Evolutionary conservation across 2,329 filamentous ascomycete species (phyloP).

Genomic region (Chrysoporthe puriensis): DNA sequence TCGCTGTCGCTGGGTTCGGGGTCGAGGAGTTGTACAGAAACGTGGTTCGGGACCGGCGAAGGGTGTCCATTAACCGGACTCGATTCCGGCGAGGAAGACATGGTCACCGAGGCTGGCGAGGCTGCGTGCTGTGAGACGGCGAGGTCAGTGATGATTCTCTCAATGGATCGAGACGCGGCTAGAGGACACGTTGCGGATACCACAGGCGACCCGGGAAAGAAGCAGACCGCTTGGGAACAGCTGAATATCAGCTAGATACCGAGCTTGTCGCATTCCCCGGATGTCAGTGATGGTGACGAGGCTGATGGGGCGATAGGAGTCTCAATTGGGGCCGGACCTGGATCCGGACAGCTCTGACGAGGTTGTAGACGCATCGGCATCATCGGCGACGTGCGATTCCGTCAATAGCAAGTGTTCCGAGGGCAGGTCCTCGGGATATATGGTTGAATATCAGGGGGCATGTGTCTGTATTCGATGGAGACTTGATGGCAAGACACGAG

Average conservation of each 20-base stretch:
- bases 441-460: constrained; percentile 42
- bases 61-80: constrained; percentile 69
- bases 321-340: constrained; percentile 48
- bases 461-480: constrained; percentile 40
- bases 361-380: constrained; percentile 36
- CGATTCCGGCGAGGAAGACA: constrained; percentile 65
- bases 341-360: constrained; percentile 31
- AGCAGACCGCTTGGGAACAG: constrained; percentile 33
- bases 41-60: constrained; percentile 57
- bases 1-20: constrained; percentile 71
- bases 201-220: constrained; percentile 40
- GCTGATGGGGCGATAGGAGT: constrained; percentile 48
- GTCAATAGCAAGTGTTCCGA: constrained; percentile 39
- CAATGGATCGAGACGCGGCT: constrained; percentile 37
- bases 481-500: constrained; percentile 41
- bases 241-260: constrained; percentile 36
- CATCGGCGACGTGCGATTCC: constrained; percentile 41
- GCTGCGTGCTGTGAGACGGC: constrained; percentile 61
- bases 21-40: constrained; percentile 43
- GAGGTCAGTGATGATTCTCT: constrained; percentile 50
- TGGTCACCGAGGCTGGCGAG: constrained; percentile 64
- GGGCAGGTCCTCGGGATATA: constrained; percentile 34
- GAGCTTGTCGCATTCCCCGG: constrained; percentile 49
- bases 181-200: constrained; percentile 34
- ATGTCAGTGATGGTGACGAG: constrained; percentile 51